Percentiles rank a stretch among this genome's conserved stretches.
Evolutionary conservation across 257 asterid genomes (phyloP).

Genomic region (Galeopsis tetrahit): DNA sequence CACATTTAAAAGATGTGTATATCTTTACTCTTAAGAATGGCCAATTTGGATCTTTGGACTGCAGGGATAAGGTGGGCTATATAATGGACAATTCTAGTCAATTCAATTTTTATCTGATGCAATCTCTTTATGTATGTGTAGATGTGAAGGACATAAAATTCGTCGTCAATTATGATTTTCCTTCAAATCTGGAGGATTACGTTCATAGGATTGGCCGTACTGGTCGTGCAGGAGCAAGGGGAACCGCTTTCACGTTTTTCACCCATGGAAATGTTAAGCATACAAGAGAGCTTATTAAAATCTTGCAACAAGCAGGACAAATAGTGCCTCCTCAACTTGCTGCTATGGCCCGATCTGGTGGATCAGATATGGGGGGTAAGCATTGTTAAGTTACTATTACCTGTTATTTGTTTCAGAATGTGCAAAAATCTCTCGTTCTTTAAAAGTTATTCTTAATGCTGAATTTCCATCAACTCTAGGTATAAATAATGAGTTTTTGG

Average conservation of each 20-base stretch:
- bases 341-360: conserved; percentile 57
- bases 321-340: conserved; percentile 77
- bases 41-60: conserved; percentile 62
- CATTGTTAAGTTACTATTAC: conserved; percentile 2
- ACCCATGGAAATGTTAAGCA: conserved; percentile 73
- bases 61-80: conserved; percentile 97
- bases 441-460: background rate
- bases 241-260: conserved; percentile 82
- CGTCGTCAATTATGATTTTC: conserved; percentile 89
- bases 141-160: conserved; percentile 98
- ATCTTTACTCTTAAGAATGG: conserved; percentile 60
- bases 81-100: conserved; percentile 14
- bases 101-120: conserved; percentile 31
- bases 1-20: conserved; percentile 72
- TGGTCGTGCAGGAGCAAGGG: conserved; percentile 94
- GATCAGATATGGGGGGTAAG: conserved; percentile 61
- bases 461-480: background rate
- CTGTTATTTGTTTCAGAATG: background rate
- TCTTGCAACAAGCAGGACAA: conserved; percentile 85
- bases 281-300: conserved; percentile 72
- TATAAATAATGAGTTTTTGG: background rate
- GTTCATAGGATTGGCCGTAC: conserved; percentile 96
- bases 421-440: too few relatives aligned
- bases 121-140: conserved; percentile 39
- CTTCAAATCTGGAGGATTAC: conserved; percentile 87